These are phyloP conservation scores for Solanum pennellii DNA, from an alignment of 257 asterid species.

Conservation along the genomic window DNA sequence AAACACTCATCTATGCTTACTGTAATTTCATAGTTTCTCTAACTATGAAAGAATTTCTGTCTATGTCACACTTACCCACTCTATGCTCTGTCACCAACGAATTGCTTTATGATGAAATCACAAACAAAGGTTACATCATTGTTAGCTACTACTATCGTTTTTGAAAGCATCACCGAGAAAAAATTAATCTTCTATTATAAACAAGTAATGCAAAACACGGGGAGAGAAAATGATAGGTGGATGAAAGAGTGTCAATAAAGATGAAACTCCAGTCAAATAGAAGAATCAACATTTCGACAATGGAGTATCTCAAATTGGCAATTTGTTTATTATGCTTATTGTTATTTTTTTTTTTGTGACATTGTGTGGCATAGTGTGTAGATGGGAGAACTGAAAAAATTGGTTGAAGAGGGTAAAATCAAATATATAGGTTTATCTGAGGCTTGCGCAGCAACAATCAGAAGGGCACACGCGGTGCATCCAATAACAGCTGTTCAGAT, in stretches of 20 bases:
- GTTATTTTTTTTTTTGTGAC: not conserved
- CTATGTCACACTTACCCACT: not conserved
- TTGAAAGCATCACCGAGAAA: not conserved
- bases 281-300: slow-evolving; percentile 8
- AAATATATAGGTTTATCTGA: slow-evolving; percentile 24
- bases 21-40: not conserved
- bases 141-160: not conserved
- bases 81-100: not conserved
- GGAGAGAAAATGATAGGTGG: not conserved
- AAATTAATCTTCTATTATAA: not conserved
- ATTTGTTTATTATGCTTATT: not conserved
- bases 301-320: not conserved
- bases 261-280: not conserved
- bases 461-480: slow-evolving; percentile 27
- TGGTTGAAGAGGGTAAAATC: slow-evolving; percentile 28
- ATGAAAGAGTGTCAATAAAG: not conserved
- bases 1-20: not conserved
- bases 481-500: slow-evolving; percentile 24
- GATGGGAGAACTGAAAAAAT: slow-evolving; percentile 20
- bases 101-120: not conserved
- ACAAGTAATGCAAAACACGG: not conserved
- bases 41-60: not conserved
- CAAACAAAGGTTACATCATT: not conserved
- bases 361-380: not conserved
- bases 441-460: slow-evolving; percentile 16